phyloP scores from a whole-genome alignment of 23 red algal species.

The Rhodosorus marinus region DNA sequence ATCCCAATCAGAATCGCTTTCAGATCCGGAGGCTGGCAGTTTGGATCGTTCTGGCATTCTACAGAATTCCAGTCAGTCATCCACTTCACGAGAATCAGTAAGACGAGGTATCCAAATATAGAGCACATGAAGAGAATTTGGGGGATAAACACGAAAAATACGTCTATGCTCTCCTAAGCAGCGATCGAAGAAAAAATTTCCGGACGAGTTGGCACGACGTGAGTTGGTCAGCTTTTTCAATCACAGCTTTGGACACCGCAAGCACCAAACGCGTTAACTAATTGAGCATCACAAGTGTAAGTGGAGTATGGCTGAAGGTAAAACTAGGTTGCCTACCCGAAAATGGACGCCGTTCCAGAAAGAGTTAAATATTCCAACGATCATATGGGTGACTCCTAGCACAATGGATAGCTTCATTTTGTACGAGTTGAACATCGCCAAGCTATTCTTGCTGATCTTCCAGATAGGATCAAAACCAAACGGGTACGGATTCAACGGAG shows the following conservation, averaged over 20 bases:
- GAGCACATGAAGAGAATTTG: slow-evolving; percentile 85
- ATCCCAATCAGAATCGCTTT: slow-evolving; percentile 85
- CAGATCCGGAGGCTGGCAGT: slow-evolving; percentile 60
- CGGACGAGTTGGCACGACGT: too few species aligned
- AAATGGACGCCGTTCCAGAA: slow-evolving; percentile 69
- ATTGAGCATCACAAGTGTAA: too few species aligned
- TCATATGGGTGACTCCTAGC: slow-evolving; percentile 80
- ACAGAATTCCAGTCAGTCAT: slow-evolving; percentile 63
- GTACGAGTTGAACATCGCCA: slow-evolving; percentile 87
- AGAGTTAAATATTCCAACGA: slow-evolving; percentile 72
- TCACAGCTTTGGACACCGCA: too few species aligned
- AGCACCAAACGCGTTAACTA: too few species aligned
- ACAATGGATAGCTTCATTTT: slow-evolving; percentile 98
- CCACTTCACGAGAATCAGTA: slow-evolving; percentile 93
- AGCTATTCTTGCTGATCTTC: slow-evolving; percentile 71
- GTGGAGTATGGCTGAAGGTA: too few species aligned
- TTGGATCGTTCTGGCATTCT: slow-evolving; percentile 22
- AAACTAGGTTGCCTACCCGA: too few species aligned
- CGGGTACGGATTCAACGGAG: slow-evolving; percentile 67
- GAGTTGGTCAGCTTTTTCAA: too few species aligned
- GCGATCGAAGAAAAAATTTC: too few species aligned
- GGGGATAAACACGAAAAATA: slow-evolving; percentile 78
- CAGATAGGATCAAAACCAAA: slow-evolving; percentile 95
- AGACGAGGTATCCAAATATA: slow-evolving; percentile 89
- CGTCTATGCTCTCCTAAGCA: too few species aligned